Evolutionary conservation across 83 land plant genomes (phyloP).

Genomic region (Isoetes engelmannii): DNA sequence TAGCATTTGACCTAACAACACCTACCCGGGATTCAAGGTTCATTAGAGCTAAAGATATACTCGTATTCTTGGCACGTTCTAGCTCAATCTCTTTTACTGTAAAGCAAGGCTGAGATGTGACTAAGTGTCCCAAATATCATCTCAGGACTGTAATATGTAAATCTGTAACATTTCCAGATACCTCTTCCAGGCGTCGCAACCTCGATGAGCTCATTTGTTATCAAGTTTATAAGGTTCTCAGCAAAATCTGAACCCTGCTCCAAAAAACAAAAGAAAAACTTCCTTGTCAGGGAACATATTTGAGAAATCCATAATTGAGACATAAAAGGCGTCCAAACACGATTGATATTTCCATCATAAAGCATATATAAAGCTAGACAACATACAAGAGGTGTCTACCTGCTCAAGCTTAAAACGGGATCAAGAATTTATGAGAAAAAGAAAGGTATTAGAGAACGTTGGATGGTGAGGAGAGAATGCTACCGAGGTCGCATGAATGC

Average conservation of each 20-base stretch:
- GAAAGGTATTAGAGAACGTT: too few relatives aligned
- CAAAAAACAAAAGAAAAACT: neutral
- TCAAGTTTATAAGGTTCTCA: conserved; percentile 20
- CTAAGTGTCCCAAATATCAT: neutral
- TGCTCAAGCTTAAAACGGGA: too few relatives aligned
- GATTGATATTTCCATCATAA: too few relatives aligned
- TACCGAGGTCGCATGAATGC: conserved; percentile 54
- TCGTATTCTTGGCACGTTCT: conserved; percentile 47
- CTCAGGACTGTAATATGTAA: neutral
- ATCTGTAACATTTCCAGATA: neutral
- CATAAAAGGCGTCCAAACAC: too few relatives aligned
- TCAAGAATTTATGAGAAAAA: too few relatives aligned
- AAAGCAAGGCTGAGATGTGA: neutral
- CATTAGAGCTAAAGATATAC: conserved; percentile 46
- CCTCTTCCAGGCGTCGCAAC: conserved; percentile 31
- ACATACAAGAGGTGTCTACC: too few relatives aligned
- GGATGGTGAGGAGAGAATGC: too few relatives aligned
- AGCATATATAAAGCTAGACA: too few relatives aligned
- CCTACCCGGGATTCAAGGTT: conserved; percentile 47
- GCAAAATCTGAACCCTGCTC: conserved; percentile 11
- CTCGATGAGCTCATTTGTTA: conserved; percentile 13
- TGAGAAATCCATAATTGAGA: too few relatives aligned
- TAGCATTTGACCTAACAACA: neutral
- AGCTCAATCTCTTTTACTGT: conserved; percentile 35
- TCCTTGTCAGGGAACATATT: too few relatives aligned